These are phyloP conservation scores for Sphaceloma murrayae DNA, from an alignment of 2,329 filamentous ascomycete genomes.

Conservation along the genomic window DNA sequence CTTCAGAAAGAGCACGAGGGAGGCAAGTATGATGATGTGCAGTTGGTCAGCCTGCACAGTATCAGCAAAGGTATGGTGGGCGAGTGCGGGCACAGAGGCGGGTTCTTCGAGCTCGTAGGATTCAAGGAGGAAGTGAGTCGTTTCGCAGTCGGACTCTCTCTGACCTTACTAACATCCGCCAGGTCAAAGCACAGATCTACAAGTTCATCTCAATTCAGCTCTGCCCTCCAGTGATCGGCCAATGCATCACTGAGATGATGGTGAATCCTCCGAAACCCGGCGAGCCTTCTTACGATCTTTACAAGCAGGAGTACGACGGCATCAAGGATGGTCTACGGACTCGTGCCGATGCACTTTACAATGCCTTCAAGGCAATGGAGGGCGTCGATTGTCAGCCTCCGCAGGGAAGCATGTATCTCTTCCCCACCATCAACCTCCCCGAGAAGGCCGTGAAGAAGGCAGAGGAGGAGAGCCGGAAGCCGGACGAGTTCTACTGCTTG, in stretches of 20 bases:
- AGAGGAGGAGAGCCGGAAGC: constrained; percentile 55
- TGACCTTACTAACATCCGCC: constrained; percentile 26
- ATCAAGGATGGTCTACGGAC: constrained; percentile 71
- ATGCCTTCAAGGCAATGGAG: constrained; percentile 90
- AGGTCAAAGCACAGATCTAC: constrained; percentile 90
- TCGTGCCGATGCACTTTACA: constrained; percentile 75
- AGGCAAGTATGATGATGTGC: constrained; percentile 71
- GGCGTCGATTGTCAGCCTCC: constrained; percentile 84
- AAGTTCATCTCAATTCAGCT: constrained; percentile 97
- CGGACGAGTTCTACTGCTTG: constrained; percentile 94
- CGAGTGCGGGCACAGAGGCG: constrained; percentile 94
- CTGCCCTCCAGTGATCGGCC: constrained; percentile 87
- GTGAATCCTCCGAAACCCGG: constrained; percentile 84
- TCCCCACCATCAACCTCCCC: constrained; percentile 81
- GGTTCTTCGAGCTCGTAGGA: constrained; percentile 91
- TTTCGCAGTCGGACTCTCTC: too few species aligned
- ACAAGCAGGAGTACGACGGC: constrained; percentile 71
- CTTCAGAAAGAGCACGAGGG: constrained; percentile 62
- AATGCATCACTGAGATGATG: constrained; percentile 96
- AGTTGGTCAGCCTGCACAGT: constrained; percentile 86
- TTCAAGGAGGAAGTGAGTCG: constrained; percentile 51
- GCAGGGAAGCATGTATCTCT: constrained; percentile 97
- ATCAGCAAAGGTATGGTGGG: constrained; percentile 98
- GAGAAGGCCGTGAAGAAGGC: constrained; percentile 68
- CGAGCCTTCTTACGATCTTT: constrained; percentile 73